Base-by-base conservation (phyloP, 768 basidiomycete species). In the Tylopilus subfusipes region DNA sequence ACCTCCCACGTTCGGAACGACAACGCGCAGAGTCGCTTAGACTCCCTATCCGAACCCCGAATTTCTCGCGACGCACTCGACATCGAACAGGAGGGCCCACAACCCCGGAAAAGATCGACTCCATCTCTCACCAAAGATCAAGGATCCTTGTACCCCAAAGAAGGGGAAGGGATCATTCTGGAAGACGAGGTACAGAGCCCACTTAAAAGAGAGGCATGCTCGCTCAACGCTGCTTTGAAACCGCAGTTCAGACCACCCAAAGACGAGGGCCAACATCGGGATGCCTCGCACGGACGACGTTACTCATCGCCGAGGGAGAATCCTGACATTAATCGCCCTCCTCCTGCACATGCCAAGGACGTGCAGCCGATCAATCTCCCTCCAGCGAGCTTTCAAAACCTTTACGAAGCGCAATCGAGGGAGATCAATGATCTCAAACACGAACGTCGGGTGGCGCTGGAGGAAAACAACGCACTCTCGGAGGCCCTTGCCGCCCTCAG, bases 381-480 rank as follows among this genome's bases (percentile, higher is more conserved):
- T 3, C 31, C 55, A 1, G 4, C 34, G 6, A 38, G 39, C 38
- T 33, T 39, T 4, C 58, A 48, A 42, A 38, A 34, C 4, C 34
- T 42, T 24, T 42, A 42, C 45, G 55, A 57, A 2, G 39, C 39
- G 2, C 62, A 54, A 24, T 13, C 44, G 30, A 43, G 27, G 18
- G 62, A 64, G 19, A 29, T 61, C 30, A 13, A 14, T 5, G 19
- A n/a, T 12, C 34, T 61, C 48, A 38, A 48, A 39, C 33, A 34
- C 24, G 50, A 63, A 29, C 42, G 9, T 30, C 43, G 47, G 38
- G 22, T 2, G 2, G 5, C 38, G 6, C 52, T 50, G 10, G 47
- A 64, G 36, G 55, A 64, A 34, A 58, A 43, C 30, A 50, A 46
- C 18, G 30, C n/a, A n/a, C 18, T 58, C 2, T 42, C 27, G 16